A percentile compares a stretch with the other conserved stretches of the same genome.
Evolutionary conservation across 805 yeast species (phyloP).

Genomic region (Lipomyces sp.): DNA sequence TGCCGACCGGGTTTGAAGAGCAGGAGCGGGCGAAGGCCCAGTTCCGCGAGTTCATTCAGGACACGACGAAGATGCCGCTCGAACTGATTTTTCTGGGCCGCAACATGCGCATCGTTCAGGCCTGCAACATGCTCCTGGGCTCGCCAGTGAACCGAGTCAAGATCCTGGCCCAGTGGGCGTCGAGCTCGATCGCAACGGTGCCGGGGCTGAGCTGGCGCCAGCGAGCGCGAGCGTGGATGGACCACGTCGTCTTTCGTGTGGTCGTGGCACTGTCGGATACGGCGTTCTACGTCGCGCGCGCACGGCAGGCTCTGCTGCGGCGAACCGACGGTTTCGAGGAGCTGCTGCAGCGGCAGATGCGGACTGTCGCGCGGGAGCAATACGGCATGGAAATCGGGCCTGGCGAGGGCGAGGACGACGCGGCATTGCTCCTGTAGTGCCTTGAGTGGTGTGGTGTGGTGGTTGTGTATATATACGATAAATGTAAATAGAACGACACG

Average conservation of each 20-base stretch:
- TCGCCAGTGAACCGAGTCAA: slow-evolving; percentile 74
- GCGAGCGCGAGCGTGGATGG: slow-evolving; percentile 11
- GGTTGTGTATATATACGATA: no score
- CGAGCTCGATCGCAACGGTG: slow-evolving; percentile 22
- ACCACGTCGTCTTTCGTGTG: slow-evolving; percentile 10
- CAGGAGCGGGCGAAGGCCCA: slow-evolving; percentile 46
- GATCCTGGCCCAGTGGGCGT: slow-evolving; percentile 57
- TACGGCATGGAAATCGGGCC: slow-evolving; percentile 18
- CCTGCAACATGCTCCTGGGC: slow-evolving; percentile 59
- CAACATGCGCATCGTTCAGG: slow-evolving; percentile 72
- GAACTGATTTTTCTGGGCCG: slow-evolving; percentile 63
- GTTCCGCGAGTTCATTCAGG: slow-evolving; percentile 55
- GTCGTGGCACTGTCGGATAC: slow-evolving; percentile 22
- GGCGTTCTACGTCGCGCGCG: slow-evolving; percentile 38
- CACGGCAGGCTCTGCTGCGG: slow-evolving; percentile 38
- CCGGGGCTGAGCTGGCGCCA: slow-evolving; percentile 1
- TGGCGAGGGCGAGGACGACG: slow-evolving; percentile 9
- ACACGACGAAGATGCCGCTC: slow-evolving; percentile 63
- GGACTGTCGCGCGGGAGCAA: slow-evolving; percentile 13
- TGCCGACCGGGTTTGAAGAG: slow-evolving; percentile 39
- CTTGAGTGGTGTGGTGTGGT: no score
- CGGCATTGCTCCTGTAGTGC: no score
- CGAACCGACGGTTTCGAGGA: slow-evolving; percentile 45
- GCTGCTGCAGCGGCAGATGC: slow-evolving; percentile 42
- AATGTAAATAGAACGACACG: no score